These are phyloP conservation scores for Pichia sp. DNA, from an alignment of 1,139 yeast species.

Conservation along the genomic window DNA sequence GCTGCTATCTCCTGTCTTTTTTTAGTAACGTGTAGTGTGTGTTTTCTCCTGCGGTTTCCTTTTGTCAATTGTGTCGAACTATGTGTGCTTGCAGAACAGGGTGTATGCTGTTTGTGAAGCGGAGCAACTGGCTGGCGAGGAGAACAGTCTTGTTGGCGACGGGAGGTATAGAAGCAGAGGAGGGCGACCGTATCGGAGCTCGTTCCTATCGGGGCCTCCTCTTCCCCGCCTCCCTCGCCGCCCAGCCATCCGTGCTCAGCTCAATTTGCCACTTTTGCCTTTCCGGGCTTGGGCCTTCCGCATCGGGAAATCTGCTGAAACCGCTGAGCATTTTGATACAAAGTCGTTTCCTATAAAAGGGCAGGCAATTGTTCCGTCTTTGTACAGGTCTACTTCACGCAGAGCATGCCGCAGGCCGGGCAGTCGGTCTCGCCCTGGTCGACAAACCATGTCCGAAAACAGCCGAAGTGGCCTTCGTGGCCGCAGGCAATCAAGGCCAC, in stretches of 20 bases:
- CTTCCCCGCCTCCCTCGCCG: background rate
- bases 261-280: background rate
- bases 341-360: background rate
- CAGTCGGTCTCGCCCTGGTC: slow-evolving; percentile 64
- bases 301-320: too few relatives aligned
- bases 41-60: too few relatives aligned
- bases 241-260: background rate
- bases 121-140: slow-evolving; percentile 30
- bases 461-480: slow-evolving; percentile 80
- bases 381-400: slow-evolving; percentile 7
- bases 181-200: background rate
- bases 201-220: background rate
- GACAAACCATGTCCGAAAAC: slow-evolving; percentile 75
- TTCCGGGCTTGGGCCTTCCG: background rate
- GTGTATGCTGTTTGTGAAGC: background rate
- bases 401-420: slow-evolving; percentile 42
- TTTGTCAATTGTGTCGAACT: background rate
- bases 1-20: background rate
- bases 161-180: background rate
- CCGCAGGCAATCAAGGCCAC: slow-evolving; percentile 76
- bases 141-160: slow-evolving; percentile 49
- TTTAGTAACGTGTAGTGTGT: background rate
- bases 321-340: background rate
- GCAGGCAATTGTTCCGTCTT: too few relatives aligned
- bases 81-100: background rate